Evolutionary conservation across 2,329 filamentous ascomycete species (phyloP).

Genomic region (Talaromyces sp.): DNA sequence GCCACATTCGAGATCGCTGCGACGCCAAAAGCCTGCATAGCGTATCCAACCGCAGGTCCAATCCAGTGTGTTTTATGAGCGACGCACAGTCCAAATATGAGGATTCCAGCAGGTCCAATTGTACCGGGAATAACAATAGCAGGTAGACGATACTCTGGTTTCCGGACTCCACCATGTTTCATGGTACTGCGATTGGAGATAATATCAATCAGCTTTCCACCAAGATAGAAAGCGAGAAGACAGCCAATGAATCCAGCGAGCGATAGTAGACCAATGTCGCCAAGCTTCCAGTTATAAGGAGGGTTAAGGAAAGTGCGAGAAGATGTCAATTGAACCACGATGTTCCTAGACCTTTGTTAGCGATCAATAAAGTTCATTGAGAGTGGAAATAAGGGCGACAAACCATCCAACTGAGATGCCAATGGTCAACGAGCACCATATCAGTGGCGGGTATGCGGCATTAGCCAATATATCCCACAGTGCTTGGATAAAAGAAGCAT

Average conservation of each 20-base stretch:
- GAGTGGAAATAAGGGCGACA: background rate
- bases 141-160: conserved; percentile 32
- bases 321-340: conserved; percentile 33
- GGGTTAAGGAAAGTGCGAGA: conserved; percentile 29
- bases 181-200: conserved; percentile 29
- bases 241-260: conserved; percentile 30
- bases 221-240: conserved; percentile 31
- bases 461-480: conserved; percentile 26
- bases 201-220: conserved; percentile 32
- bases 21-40: conserved; percentile 31
- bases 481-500: conserved; percentile 28
- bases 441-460: conserved; percentile 28
- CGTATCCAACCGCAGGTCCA: conserved; percentile 28
- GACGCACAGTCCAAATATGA: conserved; percentile 30
- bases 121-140: conserved; percentile 29
- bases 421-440: conserved; percentile 31
- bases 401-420: conserved; percentile 32
- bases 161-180: conserved; percentile 23
- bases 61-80: conserved; percentile 28
- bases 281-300: conserved; percentile 29
- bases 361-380: background rate
- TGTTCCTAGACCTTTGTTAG: conserved; percentile 24
- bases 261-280: conserved; percentile 29
- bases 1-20: conserved; percentile 33
- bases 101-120: conserved; percentile 26